Evolutionary conservation across 805 yeast species (phyloP), one percentile per base, ranked within the genome.

Genomic region (Ogataea haglerorum): DNA sequence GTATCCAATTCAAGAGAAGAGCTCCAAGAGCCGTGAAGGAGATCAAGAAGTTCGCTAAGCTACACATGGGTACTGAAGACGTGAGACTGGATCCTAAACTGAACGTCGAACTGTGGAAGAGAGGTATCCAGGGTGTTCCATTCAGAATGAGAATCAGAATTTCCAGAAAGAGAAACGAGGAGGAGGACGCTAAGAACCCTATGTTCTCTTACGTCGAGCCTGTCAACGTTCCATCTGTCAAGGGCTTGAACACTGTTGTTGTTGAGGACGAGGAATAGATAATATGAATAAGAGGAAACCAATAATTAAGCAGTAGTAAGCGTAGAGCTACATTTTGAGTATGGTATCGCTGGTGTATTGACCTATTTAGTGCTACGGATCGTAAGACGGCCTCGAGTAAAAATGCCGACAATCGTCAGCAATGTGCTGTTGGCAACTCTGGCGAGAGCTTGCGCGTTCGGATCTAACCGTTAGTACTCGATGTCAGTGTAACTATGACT

Each of bases 21-120:
- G 99, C 99, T 68, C 99, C 99, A 78, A 87, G 78, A 72, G 99
- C 99, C 66, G 93, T 91, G 77, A 93, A 88, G 86, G 99, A 89
- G 76, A 90, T 93, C 80, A 91, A 88, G 82, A 89, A 86, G 77
- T 93, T 93, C 72, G 97, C 98, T 69, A 80, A 86, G 72, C 82
- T 87, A 78, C 97, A 91, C 85, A 88, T 93, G 93, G 98, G 98
- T 72, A 93, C 99, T 65, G 75, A 85, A 57, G 99, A 93, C 72
- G 98, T 93, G 73, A 93, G 99, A 82, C 77, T 93, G 67, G 98
- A 93, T 77, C 98, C 99, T 70, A 87, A 82, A 76, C 80, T 93
- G 75, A 93, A 93, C 86, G 93, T 90, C 75, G 95, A 84, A 69
- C 80, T 93, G 78, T 93, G 99, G 99, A 85, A 87, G 76, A 90